Conservation (phyloP, 2,329 filamentous ascomycete genomes). For the Camillea tinctor region DNA sequence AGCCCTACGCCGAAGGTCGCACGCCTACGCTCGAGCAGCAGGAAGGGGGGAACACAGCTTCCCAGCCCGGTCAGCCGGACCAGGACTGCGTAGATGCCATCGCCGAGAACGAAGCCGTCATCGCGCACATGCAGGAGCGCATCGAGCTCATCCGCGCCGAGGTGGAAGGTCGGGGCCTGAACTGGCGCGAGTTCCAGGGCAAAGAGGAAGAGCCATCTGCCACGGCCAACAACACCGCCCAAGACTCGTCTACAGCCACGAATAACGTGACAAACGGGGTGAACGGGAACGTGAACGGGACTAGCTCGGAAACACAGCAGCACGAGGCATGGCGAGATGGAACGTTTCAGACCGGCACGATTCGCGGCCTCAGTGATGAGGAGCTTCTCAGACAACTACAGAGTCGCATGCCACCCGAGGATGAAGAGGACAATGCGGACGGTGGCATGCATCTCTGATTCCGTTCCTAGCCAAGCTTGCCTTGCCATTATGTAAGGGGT, state of each 20-base stretch:
- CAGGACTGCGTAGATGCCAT: constrained; percentile 73
- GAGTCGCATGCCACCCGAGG: constrained; percentile 49
- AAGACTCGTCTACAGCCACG: constrained; percentile 2
- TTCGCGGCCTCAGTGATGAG: constrained; percentile 56
- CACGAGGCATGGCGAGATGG: constrained; percentile 59
- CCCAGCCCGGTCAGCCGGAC: constrained; percentile 48
- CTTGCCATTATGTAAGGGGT: too few relatives aligned
- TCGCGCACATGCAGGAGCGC: constrained; percentile 65
- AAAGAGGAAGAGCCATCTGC: constrained; percentile 37
- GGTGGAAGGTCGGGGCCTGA: constrained; percentile 57
- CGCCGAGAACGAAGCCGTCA: constrained; percentile 67
- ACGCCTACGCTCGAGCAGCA: constrained; percentile 33
- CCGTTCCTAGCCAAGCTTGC: background rate
- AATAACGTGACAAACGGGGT: constrained; percentile 22
- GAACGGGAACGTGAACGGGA: constrained; percentile 27
- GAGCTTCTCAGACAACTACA: constrained; percentile 56
- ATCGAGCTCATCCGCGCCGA: constrained; percentile 63
- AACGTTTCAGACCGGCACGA: constrained; percentile 60
- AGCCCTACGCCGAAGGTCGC: constrained; percentile 61
- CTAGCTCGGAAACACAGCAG: constrained; percentile 23
- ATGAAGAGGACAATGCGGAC: constrained; percentile 45
- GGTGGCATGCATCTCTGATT: constrained; percentile 62
- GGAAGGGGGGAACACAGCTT: constrained; percentile 14
- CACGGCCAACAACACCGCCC: background rate
- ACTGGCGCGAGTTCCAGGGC: constrained; percentile 57